These are phyloP conservation scores for Paulownia fortunei DNA, from an alignment of 257 asterid species.

Conservation along the genomic window DNA sequence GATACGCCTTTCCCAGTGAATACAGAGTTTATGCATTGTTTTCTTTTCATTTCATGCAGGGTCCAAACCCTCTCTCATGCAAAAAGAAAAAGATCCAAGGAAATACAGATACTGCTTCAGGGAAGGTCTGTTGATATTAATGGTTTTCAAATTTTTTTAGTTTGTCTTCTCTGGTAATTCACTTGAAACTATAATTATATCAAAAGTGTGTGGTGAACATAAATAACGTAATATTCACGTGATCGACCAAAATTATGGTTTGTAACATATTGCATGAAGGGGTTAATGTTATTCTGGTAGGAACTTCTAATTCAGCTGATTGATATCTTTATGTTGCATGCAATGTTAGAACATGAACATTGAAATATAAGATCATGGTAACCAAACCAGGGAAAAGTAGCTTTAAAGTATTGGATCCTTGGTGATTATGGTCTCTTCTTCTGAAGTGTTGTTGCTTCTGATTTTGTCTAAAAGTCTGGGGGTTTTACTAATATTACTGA, in stretches of 20 bases:
- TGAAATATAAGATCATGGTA: neutral
- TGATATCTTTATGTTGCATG: neutral
- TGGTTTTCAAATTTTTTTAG: neutral
- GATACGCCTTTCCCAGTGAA: neutral
- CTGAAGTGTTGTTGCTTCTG: neutral
- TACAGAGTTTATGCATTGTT: conserved; percentile 20
- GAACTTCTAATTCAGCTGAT: neutral
- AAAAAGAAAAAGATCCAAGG: conserved; percentile 62
- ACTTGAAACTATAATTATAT: neutral
- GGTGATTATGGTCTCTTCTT: neutral
- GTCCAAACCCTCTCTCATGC: conserved; percentile 93
- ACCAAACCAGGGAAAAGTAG: neutral
- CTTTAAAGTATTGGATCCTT: conserved; percentile 1
- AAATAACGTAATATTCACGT: neutral
- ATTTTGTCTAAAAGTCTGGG: neutral
- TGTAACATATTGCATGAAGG: conserved; percentile 9
- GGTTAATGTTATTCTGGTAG: neutral
- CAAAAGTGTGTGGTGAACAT: neutral
- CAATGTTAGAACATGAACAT: neutral
- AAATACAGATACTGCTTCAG: conserved; percentile 42
- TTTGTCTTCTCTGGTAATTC: neutral
- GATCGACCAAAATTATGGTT: neutral
- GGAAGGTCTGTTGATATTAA: conserved; percentile 48
- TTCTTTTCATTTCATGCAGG: conserved; percentile 52
- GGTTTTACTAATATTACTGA: neutral